Evolutionary conservation across 768 basidiomycete genomes (phyloP).

Genomic region (Tricholoma terreum): DNA sequence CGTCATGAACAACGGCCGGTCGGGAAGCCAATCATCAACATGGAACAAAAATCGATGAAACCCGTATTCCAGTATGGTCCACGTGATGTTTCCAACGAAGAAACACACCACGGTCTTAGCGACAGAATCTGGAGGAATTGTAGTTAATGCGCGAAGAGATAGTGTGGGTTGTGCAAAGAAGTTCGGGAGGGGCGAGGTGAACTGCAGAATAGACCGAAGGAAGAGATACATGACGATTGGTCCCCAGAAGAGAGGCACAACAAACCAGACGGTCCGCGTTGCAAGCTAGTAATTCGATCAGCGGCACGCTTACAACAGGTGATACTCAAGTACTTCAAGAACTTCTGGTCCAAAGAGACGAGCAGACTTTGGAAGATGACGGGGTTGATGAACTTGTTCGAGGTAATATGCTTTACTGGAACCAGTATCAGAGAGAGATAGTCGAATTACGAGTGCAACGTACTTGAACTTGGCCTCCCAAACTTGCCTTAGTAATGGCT

Average conservation of each 20-base stretch:
- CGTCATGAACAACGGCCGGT: conserved; percentile 72
- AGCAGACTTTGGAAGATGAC: conserved; percentile 80
- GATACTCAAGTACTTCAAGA: conserved; percentile 62
- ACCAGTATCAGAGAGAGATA: conserved; percentile 4
- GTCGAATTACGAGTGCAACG: conserved; percentile 13
- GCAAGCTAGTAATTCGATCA: conserved; percentile 45
- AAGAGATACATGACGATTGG: conserved; percentile 83
- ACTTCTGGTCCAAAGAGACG: conserved; percentile 80
- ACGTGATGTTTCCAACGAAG: conserved; percentile 81
- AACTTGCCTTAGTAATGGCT: conserved; percentile 82
- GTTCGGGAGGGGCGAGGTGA: conserved; percentile 64
- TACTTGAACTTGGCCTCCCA: conserved; percentile 85
- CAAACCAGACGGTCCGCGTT: conserved; percentile 90
- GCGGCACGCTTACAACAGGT: neutral
- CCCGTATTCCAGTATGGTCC: conserved; percentile 92
- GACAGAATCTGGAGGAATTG: conserved; percentile 50
- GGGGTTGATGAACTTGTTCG: conserved; percentile 94
- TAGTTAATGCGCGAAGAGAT: conserved; percentile 46
- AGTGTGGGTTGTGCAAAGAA: conserved; percentile 56
- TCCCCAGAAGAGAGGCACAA: conserved; percentile 88
- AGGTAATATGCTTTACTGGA: conserved; percentile 93
- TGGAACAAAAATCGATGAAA: conserved; percentile 98
- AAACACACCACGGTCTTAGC: conserved; percentile 65
- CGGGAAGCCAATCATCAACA: conserved; percentile 83
- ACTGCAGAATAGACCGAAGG: conserved; percentile 79